These are phyloP conservation scores for Tricholoma sp. DNA, from an alignment of 768 basidiomycete species.

Conservation along the genomic window DNA sequence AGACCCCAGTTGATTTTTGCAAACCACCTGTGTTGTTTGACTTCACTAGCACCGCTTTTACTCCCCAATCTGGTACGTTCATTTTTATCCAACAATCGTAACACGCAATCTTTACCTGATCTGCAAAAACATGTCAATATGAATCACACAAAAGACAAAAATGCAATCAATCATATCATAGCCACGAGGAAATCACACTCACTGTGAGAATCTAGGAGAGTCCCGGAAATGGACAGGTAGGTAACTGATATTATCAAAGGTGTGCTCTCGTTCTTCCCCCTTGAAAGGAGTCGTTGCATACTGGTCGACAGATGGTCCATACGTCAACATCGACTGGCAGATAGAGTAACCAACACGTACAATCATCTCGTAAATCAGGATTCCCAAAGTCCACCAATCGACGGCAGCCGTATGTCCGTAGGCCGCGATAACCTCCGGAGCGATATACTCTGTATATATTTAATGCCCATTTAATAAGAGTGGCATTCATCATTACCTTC, in stretches of 20 bases:
- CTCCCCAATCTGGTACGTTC: conserved; percentile 87
- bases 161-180: conserved; percentile 6
- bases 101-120: conserved; percentile 83
- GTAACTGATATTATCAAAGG: conserved; percentile 92
- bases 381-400: conserved; percentile 99
- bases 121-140: conserved; percentile 33
- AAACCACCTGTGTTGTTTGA: conserved; percentile 99
- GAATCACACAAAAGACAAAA: conserved; percentile 15
- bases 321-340: conserved; percentile 27
- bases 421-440: conserved; percentile 96
- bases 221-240: conserved; percentile 86
- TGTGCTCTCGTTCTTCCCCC: conserved; percentile 89
- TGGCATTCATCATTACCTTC: conserved; percentile 61
- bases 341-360: conserved; percentile 50
- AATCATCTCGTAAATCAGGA: conserved; percentile 98
- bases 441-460: conserved; percentile 83
- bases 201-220: conserved; percentile 71
- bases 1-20: conserved; percentile 94
- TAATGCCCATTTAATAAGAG: conserved; percentile 16
- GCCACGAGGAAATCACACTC: conserved; percentile 24
- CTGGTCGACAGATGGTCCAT: conserved; percentile 40
- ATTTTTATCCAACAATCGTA: conserved; percentile 86
- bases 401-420: conserved; percentile 97
- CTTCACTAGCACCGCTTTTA: conserved; percentile 93
- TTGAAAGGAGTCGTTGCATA: conserved; percentile 99